Evolutionary conservation across 73 alveolate species (phyloP).

Genomic region (Durusdinium trenchii): DNA sequence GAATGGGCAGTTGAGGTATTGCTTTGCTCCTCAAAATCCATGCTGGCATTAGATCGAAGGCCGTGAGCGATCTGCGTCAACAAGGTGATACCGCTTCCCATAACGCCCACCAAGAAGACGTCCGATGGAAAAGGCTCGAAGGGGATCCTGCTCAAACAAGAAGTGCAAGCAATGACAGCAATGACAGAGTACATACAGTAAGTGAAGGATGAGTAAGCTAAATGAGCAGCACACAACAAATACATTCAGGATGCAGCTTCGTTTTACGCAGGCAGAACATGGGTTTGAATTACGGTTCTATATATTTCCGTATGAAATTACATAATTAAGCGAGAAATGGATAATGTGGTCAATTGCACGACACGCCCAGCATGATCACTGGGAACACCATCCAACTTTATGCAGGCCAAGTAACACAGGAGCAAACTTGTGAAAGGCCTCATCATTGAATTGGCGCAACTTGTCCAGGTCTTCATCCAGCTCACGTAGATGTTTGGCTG

Average conservation of each 20-base stretch:
- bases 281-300: too few relatives aligned
- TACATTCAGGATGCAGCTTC: too few relatives aligned
- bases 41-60: slow-evolving; percentile 50
- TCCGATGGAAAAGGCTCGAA: slow-evolving; percentile 59
- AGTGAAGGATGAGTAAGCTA: too few relatives aligned
- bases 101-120: slow-evolving; percentile 83
- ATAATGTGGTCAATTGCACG: too few relatives aligned
- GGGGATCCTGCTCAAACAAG: slow-evolving; percentile 24
- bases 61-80: slow-evolving; percentile 70
- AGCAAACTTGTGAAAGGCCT: slow-evolving; percentile 57
- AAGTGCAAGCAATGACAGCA: neutral
- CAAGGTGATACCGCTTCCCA: slow-evolving; percentile 94
- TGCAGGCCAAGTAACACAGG: slow-evolving; percentile 46
- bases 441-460: slow-evolving; percentile 52
- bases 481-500: neutral
- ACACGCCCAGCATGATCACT: neutral
- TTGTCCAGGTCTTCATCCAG: slow-evolving; percentile 47
- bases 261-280: too few relatives aligned
- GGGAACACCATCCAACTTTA: neutral
- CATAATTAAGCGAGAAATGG: too few relatives aligned
- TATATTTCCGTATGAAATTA: too few relatives aligned
- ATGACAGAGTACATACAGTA: neutral
- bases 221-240: too few relatives aligned
- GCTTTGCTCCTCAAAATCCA: slow-evolving; percentile 60
- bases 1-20: too few relatives aligned